Evolutionary conservation across 1,284 basidiomycete species (phyloP).

Genomic region (Chiua sp.): DNA sequence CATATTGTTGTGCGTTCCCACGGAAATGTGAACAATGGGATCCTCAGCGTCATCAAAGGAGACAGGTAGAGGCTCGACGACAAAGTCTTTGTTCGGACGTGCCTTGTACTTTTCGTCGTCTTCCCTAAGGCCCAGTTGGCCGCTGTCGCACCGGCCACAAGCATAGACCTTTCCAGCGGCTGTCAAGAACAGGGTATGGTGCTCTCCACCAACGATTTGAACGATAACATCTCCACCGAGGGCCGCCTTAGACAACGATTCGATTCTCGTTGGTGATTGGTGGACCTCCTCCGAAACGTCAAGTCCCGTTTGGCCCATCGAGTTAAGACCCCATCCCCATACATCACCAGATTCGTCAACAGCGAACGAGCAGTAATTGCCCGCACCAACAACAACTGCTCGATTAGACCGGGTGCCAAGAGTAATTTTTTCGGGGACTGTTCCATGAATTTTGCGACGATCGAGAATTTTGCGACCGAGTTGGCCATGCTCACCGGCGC

Average conservation of each 20-base stretch:
- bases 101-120: conserved; percentile 63
- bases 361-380: conserved; percentile 89
- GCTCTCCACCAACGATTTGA: conserved; percentile 78
- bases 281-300: conserved; percentile 57
- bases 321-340: conserved; percentile 94
- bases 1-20: conserved; percentile 83
- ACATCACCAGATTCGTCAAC: conserved; percentile 83
- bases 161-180: conserved; percentile 84
- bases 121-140: conserved; percentile 77
- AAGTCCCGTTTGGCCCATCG: conserved; percentile 71
- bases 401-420: conserved; percentile 73
- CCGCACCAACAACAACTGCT: conserved; percentile 80
- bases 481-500: conserved; percentile 87
- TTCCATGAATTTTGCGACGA: conserved; percentile 84
- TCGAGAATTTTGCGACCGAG: conserved; percentile 87
- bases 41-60: conserved; percentile 69
- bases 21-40: conserved; percentile 76
- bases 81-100: conserved; percentile 54
- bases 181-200: conserved; percentile 90
- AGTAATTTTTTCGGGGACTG: conserved; percentile 80
- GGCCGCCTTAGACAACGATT: conserved; percentile 66
- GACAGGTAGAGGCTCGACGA: conserved; percentile 69
- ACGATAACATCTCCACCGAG: conserved; percentile 75
- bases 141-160: conserved; percentile 79
- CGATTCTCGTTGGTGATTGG: conserved; percentile 71